Evolutionary conservation across 345 rosid species (phyloP), one percentile per base, ranked within the genome.

Genomic region (Eucalyptus curtisii): DNA sequence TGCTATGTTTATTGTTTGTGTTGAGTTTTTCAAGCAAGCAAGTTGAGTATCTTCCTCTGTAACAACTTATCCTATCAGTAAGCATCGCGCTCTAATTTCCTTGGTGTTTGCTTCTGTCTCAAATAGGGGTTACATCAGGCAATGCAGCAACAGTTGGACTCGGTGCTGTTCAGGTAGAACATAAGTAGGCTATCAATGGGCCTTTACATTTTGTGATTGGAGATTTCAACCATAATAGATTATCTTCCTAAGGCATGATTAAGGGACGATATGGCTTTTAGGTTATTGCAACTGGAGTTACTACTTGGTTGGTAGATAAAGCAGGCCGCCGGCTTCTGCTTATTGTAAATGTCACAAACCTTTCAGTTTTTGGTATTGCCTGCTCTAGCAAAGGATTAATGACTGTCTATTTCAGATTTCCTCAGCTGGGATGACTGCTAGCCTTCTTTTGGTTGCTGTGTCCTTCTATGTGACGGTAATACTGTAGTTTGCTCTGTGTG

Each of bases 311-410:
- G 91, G 92, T 90, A 86, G 99, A 98, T 93, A 95, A 89, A 91
- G 85, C 98, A 85, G 99, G 99, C 49, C 98, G 99, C 49, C 93
- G 99, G 86, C 86, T 97, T 91, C 93, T 98, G 17, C 99, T 98
- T 86, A 93, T 94, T 17, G 99, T 98, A 92, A 95, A 98, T 94
- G 52, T 49, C 79, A 76, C 86, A 48, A 50, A 52, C 33, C 55
- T 48, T 49, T 89, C 86, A 87, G 59, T 53, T 86, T 89, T 79
- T 45, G 22, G 76, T 87, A n/a, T 61, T 42, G 15, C 7, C 37
- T 13, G 40, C 85, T 30, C 44, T 84, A 9, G 42, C 45, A n/a
- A 84, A 88, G 61, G 47, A 53, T 52, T 86, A 27, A n/a, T 79
- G 48, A 55, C 20, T 86, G 86, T 40, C 52, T 88, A 47, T 55